Evolutionary conservation across 352 stramenopile genomes (phyloP).

Genomic region (Pythium sp.): DNA sequence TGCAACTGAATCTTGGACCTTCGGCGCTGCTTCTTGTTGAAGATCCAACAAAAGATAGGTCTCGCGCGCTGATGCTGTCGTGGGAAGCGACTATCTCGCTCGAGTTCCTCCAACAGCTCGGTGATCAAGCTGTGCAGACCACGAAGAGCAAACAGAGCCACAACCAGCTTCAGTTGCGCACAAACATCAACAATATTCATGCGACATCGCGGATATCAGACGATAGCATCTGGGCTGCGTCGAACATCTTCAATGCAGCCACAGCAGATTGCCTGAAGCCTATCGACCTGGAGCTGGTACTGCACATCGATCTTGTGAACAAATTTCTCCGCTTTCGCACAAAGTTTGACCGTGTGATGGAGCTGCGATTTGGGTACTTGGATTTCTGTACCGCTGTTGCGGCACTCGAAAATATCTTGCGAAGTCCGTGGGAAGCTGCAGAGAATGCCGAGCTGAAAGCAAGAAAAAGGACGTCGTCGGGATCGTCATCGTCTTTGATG

Average conservation of each 20-base stretch:
- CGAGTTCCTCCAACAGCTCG: conserved; percentile 51
- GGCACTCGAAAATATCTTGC: conserved; percentile 58
- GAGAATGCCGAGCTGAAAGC: conserved; percentile 3
- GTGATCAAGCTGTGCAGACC: conserved; percentile 16
- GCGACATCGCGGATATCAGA: conserved; percentile 72
- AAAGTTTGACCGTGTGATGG: conserved; percentile 75
- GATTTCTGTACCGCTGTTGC: conserved; percentile 71
- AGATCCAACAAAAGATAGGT: conserved; percentile 63
- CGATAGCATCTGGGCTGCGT: conserved; percentile 59
- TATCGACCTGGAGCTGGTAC: conserved; percentile 60
- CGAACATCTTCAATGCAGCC: conserved; percentile 29
- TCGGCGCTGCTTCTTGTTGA: conserved; percentile 76
- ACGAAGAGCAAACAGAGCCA: conserved; percentile 13
- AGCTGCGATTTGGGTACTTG: conserved; percentile 81
- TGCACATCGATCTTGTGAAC: conserved; percentile 67
- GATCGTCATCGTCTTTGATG: conserved; percentile 50
- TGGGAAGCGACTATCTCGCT: conserved; percentile 68
- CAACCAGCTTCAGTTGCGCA: conserved; percentile 64
- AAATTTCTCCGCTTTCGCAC: conserved; percentile 63
- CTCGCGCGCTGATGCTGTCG: conserved; percentile 75
- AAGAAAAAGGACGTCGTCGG: conserved; percentile 42
- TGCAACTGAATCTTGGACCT: conserved; percentile 62
- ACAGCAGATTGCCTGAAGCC: conserved; percentile 78
- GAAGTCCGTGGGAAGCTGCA: conserved; percentile 20
- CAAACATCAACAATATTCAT: conserved; percentile 67